Percentiles rank a stretch among this genome's conserved stretches.
Conservation (phyloP, 2,329 filamentous ascomycete species). For the Immersiporthe knoxdaviesiana region DNA sequence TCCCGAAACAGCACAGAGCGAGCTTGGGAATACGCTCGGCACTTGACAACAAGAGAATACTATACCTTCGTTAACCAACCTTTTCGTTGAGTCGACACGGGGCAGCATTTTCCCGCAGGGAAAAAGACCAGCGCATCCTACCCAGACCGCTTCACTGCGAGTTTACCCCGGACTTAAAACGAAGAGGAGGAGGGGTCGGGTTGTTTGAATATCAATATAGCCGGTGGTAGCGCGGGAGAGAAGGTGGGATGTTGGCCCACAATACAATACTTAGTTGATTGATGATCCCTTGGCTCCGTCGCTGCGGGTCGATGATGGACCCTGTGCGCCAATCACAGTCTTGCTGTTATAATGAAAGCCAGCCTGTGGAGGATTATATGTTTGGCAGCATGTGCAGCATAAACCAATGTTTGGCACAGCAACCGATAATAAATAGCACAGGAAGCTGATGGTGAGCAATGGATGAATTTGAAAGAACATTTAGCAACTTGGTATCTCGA, state of each 20-base stretch:
- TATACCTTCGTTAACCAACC: neutral
- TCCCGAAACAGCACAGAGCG: neutral
- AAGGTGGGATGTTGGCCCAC: neutral
- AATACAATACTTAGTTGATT: too few relatives aligned
- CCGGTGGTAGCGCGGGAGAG: neutral
- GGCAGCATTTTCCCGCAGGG: neutral
- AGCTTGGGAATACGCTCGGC: neutral
- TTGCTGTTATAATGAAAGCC: neutral
- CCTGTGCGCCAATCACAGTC: neutral
- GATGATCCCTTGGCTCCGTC: neutral
- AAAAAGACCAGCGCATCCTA: neutral
- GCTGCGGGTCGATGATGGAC: neutral
- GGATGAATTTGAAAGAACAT: neutral
- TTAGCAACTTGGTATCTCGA: neutral
- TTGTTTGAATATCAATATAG: neutral
- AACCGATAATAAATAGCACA: neutral
- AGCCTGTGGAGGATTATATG: too few relatives aligned
- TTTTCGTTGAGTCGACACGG: neutral
- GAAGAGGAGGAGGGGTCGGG: too few relatives aligned
- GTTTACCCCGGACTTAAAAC: neutral
- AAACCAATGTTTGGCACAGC: neutral
- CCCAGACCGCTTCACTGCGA: neutral
- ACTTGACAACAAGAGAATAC: neutral
- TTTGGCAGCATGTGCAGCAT: neutral
- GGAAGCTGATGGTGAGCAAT: too few relatives aligned